Conservation (phyloP, 345 rosid genomes). For the Conringia planisiliqua region DNA sequence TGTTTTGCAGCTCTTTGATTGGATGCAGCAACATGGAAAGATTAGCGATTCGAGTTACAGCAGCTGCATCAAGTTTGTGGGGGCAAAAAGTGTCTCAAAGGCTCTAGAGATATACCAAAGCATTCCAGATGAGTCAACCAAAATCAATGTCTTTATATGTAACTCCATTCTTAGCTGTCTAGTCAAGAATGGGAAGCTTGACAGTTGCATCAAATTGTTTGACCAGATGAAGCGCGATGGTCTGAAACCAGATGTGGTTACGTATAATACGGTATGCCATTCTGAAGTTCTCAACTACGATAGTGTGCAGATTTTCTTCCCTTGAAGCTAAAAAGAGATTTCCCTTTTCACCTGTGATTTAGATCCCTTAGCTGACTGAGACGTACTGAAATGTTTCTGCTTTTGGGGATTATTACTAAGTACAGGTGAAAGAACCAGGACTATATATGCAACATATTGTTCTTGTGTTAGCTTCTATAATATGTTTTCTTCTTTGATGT, state of each 20-base stretch:
- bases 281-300: background rate
- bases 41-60: slow-evolving; percentile 64
- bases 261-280: slow-evolving; percentile 69
- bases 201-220: slow-evolving; percentile 61
- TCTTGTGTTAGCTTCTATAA: slow-evolving; percentile 9
- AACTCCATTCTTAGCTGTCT: slow-evolving; percentile 81
- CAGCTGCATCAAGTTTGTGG: slow-evolving; percentile 69
- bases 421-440: slow-evolving; percentile 4
- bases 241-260: slow-evolving; percentile 73
- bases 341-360: background rate
- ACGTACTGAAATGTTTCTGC: background rate
- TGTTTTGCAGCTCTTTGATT: slow-evolving; percentile 69
- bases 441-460: background rate
- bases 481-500: slow-evolving; percentile 28
- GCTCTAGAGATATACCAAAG: slow-evolving; percentile 68
- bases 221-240: slow-evolving; percentile 89
- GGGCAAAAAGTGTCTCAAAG: slow-evolving; percentile 56
- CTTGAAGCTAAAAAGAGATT: background rate
- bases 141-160: slow-evolving; percentile 68
- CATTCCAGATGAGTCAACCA: slow-evolving; percentile 60
- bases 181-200: slow-evolving; percentile 65
- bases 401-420: background rate
- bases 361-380: background rate
- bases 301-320: background rate
- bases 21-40: slow-evolving; percentile 80